Conservation (phyloP, 2,329 filamentous ascomycete species). For the Xylaria sp. region DNA sequence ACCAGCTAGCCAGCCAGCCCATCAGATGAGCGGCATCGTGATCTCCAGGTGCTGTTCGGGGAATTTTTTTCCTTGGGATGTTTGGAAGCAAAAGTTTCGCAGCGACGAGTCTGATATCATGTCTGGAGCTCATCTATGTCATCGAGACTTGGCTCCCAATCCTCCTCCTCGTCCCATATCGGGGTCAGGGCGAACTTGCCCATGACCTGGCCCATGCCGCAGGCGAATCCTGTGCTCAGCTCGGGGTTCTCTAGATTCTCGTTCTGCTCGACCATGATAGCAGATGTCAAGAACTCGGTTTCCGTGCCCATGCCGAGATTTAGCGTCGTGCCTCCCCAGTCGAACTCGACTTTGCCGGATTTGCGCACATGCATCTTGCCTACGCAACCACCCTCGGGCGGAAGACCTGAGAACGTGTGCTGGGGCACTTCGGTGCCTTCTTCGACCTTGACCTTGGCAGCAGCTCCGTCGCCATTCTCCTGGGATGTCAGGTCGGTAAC, state of each 20-base stretch:
- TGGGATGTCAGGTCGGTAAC: conserved; percentile 30
- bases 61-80: not conserved
- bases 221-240: conserved; percentile 50
- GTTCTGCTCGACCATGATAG: conserved; percentile 61
- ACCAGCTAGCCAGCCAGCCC: not conserved
- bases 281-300: conserved; percentile 58
- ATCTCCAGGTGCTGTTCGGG: not conserved
- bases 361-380: conserved; percentile 63
- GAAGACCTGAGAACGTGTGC: conserved; percentile 43
- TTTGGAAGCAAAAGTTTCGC: conserved; percentile 2
- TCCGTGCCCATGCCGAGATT: conserved; percentile 56
- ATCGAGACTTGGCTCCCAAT: conserved; percentile 52
- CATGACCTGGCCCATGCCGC: conserved; percentile 66
- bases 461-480: conserved; percentile 2
- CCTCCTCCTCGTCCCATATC: conserved; percentile 59
- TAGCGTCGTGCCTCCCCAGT: conserved; percentile 62
- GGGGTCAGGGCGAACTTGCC: conserved; percentile 64
- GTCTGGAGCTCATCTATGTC: conserved; percentile 32
- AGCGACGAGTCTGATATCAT: not conserved
- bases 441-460: conserved; percentile 34
- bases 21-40: not conserved
- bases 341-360: conserved; percentile 64
- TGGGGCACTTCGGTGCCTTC: conserved; percentile 26
- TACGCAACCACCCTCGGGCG: conserved; percentile 58
- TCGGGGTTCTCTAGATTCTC: conserved; percentile 51